phyloP scores from a whole-genome alignment of 768 basidiomycete genomes.

The Mycena epipterygia region DNA sequence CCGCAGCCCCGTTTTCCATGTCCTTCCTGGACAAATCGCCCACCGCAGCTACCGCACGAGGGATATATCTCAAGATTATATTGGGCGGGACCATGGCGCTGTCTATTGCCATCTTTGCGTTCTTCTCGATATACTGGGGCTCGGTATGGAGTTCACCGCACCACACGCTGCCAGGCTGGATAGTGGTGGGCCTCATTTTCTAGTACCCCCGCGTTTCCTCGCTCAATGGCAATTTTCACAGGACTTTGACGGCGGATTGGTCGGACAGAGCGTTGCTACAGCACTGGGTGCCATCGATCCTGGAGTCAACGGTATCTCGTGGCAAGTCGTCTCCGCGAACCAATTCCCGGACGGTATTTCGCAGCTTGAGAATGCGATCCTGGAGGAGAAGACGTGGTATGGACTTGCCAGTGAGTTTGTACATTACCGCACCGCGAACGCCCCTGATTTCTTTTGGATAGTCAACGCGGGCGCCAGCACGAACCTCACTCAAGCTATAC shows the following conservation, averaged over 20 bases:
- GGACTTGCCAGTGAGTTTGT: slow-evolving; percentile 64
- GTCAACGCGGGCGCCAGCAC: slow-evolving; percentile 58
- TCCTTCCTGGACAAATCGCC: slow-evolving; percentile 48
- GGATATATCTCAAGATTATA: slow-evolving; percentile 61
- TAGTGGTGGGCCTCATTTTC: slow-evolving; percentile 62
- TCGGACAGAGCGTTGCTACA: slow-evolving; percentile 62
- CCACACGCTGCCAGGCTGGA: slow-evolving; percentile 64
- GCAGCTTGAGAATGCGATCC: slow-evolving; percentile 58
- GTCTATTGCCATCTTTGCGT: slow-evolving; percentile 59
- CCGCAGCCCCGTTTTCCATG: slow-evolving; percentile 30
- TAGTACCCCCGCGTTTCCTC: background rate
- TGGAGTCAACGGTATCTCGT: slow-evolving; percentile 55
- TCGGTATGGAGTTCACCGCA: slow-evolving; percentile 61
- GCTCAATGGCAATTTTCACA: slow-evolving; percentile 35
- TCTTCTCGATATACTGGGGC: slow-evolving; percentile 74
- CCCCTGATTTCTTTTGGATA: slow-evolving; percentile 29
- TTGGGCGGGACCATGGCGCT: slow-evolving; percentile 51
- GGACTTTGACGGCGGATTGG: slow-evolving; percentile 72
- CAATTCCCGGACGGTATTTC: slow-evolving; percentile 59
- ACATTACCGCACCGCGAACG: background rate
- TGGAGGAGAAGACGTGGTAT: slow-evolving; percentile 67
- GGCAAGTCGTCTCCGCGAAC: slow-evolving; percentile 57
- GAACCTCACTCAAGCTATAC: slow-evolving; percentile 53
- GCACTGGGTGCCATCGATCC: slow-evolving; percentile 49
- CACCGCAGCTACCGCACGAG: slow-evolving; percentile 45